Percentiles rank a stretch among this genome's conserved stretches.
Conservation (phyloP, 2,329 filamentous ascomycete species). For the Rhinocladiella mackenziei region DNA sequence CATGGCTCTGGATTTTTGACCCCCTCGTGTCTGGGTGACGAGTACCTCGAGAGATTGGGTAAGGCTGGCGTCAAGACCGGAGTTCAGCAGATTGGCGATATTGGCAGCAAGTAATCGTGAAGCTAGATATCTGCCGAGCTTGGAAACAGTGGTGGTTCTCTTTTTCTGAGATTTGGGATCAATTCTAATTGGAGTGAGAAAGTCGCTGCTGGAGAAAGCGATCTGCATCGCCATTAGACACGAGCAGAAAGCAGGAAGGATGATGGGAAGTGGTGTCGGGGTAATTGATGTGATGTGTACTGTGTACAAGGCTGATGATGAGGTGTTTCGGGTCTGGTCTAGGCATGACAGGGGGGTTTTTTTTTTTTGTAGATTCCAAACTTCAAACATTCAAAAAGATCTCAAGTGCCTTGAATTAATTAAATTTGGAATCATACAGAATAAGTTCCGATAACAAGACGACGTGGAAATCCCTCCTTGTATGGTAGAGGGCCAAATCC, state of each 20-base stretch:
- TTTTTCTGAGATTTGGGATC: background rate
- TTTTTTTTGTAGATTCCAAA: background rate
- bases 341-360: background rate
- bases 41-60: conserved; percentile 44
- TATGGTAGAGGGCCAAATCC: no score
- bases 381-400: no score
- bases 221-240: background rate
- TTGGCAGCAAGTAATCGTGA: conserved; percentile 30
- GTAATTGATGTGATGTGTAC: background rate
- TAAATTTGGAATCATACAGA: no score
- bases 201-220: no score
- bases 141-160: background rate
- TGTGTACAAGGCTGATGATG: background rate
- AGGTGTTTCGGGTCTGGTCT: background rate
- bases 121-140: no score
- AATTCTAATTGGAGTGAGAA: background rate
- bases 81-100: conserved; percentile 28
- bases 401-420: no score
- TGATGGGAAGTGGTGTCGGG: background rate
- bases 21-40: conserved; percentile 46
- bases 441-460: no score
- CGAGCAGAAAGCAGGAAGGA: background rate
- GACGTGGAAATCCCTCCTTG: no score
- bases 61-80: conserved; percentile 43
- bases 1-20: conserved; percentile 48